phyloP scores from a whole-genome alignment of 495 filamentous ascomycete species.

The Hypoxylon lenormandii region DNA sequence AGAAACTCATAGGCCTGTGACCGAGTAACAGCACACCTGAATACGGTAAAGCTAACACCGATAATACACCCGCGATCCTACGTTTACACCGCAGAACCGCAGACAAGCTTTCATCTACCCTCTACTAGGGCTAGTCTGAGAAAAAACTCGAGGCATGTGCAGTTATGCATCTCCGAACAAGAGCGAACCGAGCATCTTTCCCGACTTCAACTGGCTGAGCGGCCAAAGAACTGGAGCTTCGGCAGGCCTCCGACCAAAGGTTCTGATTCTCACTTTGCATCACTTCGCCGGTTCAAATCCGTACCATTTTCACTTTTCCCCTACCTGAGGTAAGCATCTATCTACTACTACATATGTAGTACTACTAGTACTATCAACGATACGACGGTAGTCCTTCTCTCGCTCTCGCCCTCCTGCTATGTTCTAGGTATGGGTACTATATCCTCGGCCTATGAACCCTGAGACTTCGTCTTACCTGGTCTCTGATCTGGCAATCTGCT shows the following conservation, averaged over 20 bases:
- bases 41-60: background rate
- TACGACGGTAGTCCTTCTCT: background rate
- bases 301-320: background rate
- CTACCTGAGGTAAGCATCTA: background rate
- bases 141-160: conserved; percentile 1
- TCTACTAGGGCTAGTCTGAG: background rate
- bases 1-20: conserved; percentile 1
- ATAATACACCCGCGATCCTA: too few relatives aligned
- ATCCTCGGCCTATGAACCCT: background rate
- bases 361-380: background rate
- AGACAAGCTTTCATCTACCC: conserved; percentile 11
- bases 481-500: conserved; percentile 44
- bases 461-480: conserved; percentile 40
- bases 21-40: conserved; percentile 4
- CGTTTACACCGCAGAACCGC: background rate
- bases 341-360: background rate
- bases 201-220: background rate
- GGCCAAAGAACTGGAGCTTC: background rate
- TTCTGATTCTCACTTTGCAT: conserved; percentile 23
- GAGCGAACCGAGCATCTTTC: background rate
- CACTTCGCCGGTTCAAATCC: conserved; percentile 6
- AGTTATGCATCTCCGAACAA: conserved; percentile 8
- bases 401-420: background rate
- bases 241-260: conserved; percentile 5
- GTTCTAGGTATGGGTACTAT: background rate